phyloP scores from a whole-genome alignment of 352 stramenopile species.

The Aphanomyces cochlioides region DNA sequence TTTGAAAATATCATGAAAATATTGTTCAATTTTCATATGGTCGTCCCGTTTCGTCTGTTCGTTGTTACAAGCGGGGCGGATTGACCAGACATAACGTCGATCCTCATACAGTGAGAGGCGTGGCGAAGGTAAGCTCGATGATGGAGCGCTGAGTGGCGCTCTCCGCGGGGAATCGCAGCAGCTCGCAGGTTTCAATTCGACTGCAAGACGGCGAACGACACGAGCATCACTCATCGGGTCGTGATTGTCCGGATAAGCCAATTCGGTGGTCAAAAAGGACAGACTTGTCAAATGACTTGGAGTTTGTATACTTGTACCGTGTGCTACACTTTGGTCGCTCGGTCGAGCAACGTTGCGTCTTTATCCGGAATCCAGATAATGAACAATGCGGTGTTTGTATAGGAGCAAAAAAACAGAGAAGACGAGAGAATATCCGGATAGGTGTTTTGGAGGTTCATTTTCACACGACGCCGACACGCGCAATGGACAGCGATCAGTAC shows the following conservation, averaged over 20 bases:
- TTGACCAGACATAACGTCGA: too few species aligned
- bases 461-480: neutral
- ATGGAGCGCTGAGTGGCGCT: too few species aligned
- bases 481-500: neutral
- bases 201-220: too few species aligned
- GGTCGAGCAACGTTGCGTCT: neutral
- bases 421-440: neutral
- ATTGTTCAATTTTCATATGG: too few species aligned
- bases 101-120: too few species aligned
- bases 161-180: too few species aligned
- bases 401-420: neutral
- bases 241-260: neutral
- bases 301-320: neutral
- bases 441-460: neutral
- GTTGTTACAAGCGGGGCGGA: too few species aligned
- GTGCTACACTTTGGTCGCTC: neutral
- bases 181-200: too few species aligned
- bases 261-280: neutral
- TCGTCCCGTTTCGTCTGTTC: too few species aligned
- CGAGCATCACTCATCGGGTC: neutral
- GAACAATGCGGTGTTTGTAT: neutral
- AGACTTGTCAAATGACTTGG: neutral
- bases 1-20: too few species aligned
- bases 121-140: too few species aligned
- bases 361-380: constrained; percentile 6